These are phyloP conservation scores for Fusarium dimerum DNA, from an alignment of 2,329 filamentous ascomycete species.

Conservation along the genomic window DNA sequence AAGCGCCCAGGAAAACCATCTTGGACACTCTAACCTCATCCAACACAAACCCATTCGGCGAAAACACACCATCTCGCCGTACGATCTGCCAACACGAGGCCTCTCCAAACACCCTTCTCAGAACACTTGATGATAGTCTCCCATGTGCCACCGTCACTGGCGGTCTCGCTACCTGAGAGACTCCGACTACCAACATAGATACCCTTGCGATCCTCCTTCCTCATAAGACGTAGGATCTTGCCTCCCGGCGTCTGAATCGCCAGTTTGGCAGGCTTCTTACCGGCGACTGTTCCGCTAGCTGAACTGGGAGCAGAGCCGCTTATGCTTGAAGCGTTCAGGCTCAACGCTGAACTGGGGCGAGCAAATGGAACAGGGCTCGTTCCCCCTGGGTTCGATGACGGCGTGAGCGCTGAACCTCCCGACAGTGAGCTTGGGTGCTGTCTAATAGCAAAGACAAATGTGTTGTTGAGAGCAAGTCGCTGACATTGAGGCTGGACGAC, in stretches of 20 bases:
- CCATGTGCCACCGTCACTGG: slow-evolving; percentile 74
- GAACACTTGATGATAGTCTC: slow-evolving; percentile 91
- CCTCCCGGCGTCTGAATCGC: slow-evolving; percentile 93
- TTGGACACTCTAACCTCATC: slow-evolving; percentile 19
- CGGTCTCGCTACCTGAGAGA: slow-evolving; percentile 52
- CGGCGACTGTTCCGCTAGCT: slow-evolving; percentile 52
- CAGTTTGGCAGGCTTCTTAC: slow-evolving; percentile 88
- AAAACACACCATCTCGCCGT: slow-evolving; percentile 91
- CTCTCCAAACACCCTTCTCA: slow-evolving; percentile 78
- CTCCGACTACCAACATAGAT: slow-evolving; percentile 49
- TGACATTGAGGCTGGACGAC: slow-evolving; percentile 94
- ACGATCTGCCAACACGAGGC: slow-evolving; percentile 78
- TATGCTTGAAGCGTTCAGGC: slow-evolving; percentile 61
- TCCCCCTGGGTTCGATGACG: slow-evolving; percentile 48
- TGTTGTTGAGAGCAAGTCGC: slow-evolving; percentile 88
- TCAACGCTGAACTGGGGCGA: slow-evolving; percentile 64
- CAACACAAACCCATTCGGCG: slow-evolving; percentile 74
- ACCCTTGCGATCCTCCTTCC: slow-evolving; percentile 70
- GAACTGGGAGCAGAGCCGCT: slow-evolving; percentile 59
- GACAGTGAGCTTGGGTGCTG: slow-evolving; percentile 74
- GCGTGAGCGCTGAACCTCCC: slow-evolving; percentile 41
- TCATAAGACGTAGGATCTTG: slow-evolving; percentile 86
- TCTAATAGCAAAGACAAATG: slow-evolving; percentile 93
- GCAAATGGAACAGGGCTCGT: slow-evolving; percentile 62
- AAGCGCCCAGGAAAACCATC: slow-evolving; percentile 3